Evolutionary conservation across 2,329 filamentous ascomycete species (phyloP), one percentile per base, ranked within the genome.

Genomic region (Byssothecium circinans): DNA sequence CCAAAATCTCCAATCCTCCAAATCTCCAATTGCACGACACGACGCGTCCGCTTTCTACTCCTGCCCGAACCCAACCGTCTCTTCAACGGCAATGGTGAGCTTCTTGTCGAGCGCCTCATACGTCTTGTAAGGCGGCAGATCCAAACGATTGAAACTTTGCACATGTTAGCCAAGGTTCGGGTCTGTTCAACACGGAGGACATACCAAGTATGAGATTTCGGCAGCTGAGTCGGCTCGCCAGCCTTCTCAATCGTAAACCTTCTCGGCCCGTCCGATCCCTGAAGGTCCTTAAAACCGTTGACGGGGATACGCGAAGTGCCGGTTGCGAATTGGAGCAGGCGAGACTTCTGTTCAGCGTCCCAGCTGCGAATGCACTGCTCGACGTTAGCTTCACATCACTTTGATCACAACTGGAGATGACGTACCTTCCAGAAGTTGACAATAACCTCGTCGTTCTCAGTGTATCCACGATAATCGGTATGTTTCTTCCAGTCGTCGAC

Each of bases 401-500:
- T 20, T 4, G 17, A 14, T 8, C 14, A 10, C 19, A 25, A 25
- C 10, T 10, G 23, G 5, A 25, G 23, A 25, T 25, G 23, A 47
- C 70, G 58, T 49, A 83, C 80, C 79, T 96, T 91, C 94, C 94
- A 99, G 82, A 99, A 99, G 78, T 95, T 91, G 72, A 95, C 89
- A 58, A 99, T 94, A 20, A 99, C 94, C 67, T 96, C 90, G 64
- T 99, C 94, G 47, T 86, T 91, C 75, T 99, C 94, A 8, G 95
- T 96, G 80, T 99, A 99, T 45, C 94, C 94, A 61, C 94, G 88
- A 74, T 99, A 99, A 69, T 99, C 94, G 38, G 94, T 99, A 76
- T 99, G 94, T 80, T 99, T 99, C 87, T 99, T 97, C 94, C 94
- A 99, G 74, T 99, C 94, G 51, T 99, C 94, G 14, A 99, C 92